phyloP scores from a whole-genome alignment of 1,284 basidiomycete species.

The Trichosporon faecale region DNA sequence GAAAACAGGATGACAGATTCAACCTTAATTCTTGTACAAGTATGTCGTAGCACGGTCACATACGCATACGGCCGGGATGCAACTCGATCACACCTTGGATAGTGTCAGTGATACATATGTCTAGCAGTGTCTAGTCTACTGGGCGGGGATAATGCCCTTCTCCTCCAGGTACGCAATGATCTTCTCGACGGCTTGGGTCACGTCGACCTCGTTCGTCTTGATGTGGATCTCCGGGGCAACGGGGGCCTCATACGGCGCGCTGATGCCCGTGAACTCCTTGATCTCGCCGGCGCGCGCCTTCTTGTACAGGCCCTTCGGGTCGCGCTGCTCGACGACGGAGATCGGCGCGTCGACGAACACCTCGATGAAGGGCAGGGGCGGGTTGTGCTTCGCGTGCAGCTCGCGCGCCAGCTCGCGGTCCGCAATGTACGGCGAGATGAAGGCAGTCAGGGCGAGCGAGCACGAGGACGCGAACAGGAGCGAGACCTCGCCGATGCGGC shows the following conservation, averaged over 20 bases:
- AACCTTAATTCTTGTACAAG: neutral
- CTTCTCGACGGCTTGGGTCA: slow-evolving; percentile 72
- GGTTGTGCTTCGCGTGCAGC: slow-evolving; percentile 66
- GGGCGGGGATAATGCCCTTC: slow-evolving; percentile 51
- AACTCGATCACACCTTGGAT: neutral
- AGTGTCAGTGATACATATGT: too few relatives aligned
- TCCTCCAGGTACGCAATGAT: slow-evolving; percentile 78
- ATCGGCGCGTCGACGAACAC: slow-evolving; percentile 94
- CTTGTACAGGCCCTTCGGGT: slow-evolving; percentile 98
- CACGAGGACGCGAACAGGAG: slow-evolving; percentile 88
- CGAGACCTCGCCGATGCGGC: slow-evolving; percentile 94
- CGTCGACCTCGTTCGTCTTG: slow-evolving; percentile 75
- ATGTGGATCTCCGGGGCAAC: slow-evolving; percentile 86
- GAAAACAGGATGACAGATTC: neutral
- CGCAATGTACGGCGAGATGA: slow-evolving; percentile 94
- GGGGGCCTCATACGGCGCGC: slow-evolving; percentile 94
- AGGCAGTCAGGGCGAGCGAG: slow-evolving; percentile 85
- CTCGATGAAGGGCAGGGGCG: slow-evolving; percentile 76
- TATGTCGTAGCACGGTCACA: slow-evolving; percentile 1
- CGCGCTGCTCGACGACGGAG: slow-evolving; percentile 79
- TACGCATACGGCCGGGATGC: neutral
- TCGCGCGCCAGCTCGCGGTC: slow-evolving; percentile 82
- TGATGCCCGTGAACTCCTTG: slow-evolving; percentile 82
- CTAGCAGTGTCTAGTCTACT: neutral
- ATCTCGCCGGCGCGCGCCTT: slow-evolving; percentile 95